Percentiles rank a stretch among this genome's conserved stretches.
Conservation (phyloP, 495 filamentous ascomycete species). For the Daldinia grandis region DNA sequence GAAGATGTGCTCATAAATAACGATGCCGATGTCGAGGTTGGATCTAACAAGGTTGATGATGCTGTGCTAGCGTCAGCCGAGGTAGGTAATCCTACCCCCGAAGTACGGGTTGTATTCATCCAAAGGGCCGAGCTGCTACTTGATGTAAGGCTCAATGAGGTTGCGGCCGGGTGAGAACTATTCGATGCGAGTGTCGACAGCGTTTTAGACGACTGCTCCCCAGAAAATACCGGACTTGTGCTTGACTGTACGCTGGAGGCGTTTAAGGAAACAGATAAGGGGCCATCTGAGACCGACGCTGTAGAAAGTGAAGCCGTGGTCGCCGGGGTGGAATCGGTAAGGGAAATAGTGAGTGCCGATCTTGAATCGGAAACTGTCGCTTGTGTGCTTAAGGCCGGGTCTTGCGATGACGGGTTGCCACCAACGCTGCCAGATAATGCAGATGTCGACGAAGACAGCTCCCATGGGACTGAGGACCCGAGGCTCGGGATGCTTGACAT, state of each 20-base stretch:
- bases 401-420: neutral
- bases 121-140: constrained; percentile 19
- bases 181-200: constrained; percentile 24
- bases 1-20: neutral
- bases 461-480: constrained; percentile 5
- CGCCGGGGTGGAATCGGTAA: constrained; percentile 5
- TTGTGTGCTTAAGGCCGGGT: neutral
- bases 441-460: constrained; percentile 4
- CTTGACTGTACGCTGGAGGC: neutral
- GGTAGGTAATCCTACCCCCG: constrained; percentile 2
- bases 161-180: constrained; percentile 5
- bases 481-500: constrained; percentile 4
- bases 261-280: constrained; percentile 8
- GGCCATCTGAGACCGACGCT: neutral
- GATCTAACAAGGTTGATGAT: constrained; percentile 5
- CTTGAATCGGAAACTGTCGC: neutral
- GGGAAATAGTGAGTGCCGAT: constrained; percentile 5
- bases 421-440: constrained; percentile 1
- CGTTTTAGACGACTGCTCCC: constrained; percentile 4
- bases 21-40: neutral
- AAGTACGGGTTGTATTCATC: constrained; percentile 21
- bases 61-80: neutral
- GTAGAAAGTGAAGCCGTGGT: neutral
- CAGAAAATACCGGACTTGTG: constrained; percentile 7
- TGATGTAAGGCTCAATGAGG: neutral